Evolutionary conservation across 106 monocot genomes (phyloP).

Genomic region (Apostasia ramifera): DNA sequence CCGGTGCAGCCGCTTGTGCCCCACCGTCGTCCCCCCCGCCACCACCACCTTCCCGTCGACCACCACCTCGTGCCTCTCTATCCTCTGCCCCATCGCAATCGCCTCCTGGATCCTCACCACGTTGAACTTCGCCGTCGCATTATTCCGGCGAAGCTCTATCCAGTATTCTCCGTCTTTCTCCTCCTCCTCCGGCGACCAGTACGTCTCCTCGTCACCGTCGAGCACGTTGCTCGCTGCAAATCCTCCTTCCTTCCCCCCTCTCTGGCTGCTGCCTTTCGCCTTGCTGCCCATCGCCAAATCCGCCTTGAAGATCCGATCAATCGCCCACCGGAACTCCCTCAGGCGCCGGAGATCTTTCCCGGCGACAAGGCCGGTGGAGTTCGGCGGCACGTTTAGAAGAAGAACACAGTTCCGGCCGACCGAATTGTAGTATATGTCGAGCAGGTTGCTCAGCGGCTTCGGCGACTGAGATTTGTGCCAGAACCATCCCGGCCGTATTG

Average conservation of each 20-base stretch:
- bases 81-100: conserved; percentile 72
- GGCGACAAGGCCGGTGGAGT: conserved; percentile 62
- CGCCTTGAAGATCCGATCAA: conserved; percentile 45
- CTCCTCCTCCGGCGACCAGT: conserved; percentile 48
- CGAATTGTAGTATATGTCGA: conserved; percentile 85
- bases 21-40: conserved; percentile 66
- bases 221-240: conserved; percentile 47
- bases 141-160: conserved; percentile 36
- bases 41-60: conserved; percentile 49
- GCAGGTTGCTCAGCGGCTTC: conserved; percentile 43
- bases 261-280: conserved; percentile 59
- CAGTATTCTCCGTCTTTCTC: conserved; percentile 19
- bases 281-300: conserved; percentile 39
- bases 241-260: conserved; percentile 36
- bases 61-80: conserved; percentile 34
- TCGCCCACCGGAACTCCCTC: conserved; percentile 50
- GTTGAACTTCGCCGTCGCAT: conserved; percentile 30
- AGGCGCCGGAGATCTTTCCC: conserved; percentile 37
- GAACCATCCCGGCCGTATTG: conserved; percentile 85
- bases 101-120: conserved; percentile 79
- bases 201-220: conserved; percentile 38
- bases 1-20: conserved; percentile 73
- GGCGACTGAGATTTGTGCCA: conserved; percentile 73
- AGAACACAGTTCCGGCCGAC: conserved; percentile 91
- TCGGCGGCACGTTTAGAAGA: conserved; percentile 82